A percentile compares a stretch with the other conserved stretches of the same genome.
Conservation (phyloP, 2,329 filamentous ascomycete genomes). For the Diaporthe australafricana region DNA sequence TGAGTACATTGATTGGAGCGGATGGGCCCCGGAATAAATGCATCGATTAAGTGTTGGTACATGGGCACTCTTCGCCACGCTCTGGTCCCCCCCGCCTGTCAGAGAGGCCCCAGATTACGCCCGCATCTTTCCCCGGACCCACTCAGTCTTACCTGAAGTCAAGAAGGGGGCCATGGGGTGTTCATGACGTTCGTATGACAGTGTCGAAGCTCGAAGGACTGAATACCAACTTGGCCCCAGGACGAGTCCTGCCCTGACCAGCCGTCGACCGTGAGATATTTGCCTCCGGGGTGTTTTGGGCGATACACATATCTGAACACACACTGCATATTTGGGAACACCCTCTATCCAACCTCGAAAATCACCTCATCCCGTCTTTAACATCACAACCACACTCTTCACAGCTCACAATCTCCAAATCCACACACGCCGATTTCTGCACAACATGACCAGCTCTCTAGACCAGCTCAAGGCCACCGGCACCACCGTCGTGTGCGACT, state of each 20-base stretch:
- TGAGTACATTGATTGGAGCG: neutral
- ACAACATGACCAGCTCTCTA: constrained; percentile 86
- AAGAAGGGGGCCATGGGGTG: neutral
- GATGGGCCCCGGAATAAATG: neutral
- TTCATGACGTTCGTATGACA: neutral
- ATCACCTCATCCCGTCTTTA: neutral
- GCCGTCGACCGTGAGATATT: too few relatives aligned
- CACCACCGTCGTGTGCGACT: constrained; percentile 98
- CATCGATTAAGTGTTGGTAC: neutral
- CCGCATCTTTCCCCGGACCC: neutral
- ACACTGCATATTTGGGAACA: neutral
- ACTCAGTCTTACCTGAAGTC: neutral
- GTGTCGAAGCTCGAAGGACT: neutral
- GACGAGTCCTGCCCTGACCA: neutral
- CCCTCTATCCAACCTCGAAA: neutral
- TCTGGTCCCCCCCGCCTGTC: neutral
- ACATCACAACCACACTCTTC: neutral
- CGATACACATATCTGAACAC: neutral
- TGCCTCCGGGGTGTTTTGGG: neutral
- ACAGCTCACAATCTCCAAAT: too few relatives aligned
- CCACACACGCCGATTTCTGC: too few relatives aligned
- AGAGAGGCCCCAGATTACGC: neutral
- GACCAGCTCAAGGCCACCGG: constrained; percentile 97
- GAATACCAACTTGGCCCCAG: neutral
- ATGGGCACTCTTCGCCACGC: neutral